Conservation (phyloP, 2,329 filamentous ascomycete genomes). For the Epichloe uncinata region DNA sequence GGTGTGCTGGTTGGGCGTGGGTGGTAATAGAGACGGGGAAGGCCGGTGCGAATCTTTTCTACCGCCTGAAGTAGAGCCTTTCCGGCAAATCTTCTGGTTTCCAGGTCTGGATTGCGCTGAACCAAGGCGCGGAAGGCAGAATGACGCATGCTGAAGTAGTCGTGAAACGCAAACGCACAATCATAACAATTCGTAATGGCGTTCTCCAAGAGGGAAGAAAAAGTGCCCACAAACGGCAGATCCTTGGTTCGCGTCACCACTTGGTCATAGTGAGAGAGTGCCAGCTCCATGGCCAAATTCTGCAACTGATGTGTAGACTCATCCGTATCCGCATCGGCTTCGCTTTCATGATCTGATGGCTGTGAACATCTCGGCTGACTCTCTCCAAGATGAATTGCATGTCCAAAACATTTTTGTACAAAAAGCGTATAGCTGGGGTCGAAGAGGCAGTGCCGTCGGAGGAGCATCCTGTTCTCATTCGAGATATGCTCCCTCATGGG, state of each 20-base stretch:
- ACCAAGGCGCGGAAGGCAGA: conserved; percentile 51
- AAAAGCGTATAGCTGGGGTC: conserved; percentile 60
- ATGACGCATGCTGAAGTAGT: conserved; percentile 44
- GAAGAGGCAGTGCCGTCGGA: conserved; percentile 68
- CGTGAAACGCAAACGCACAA: conserved; percentile 46
- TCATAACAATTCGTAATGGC: conserved; percentile 33
- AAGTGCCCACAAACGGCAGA: conserved; percentile 44
- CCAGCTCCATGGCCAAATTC: conserved; percentile 37
- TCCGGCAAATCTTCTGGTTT: conserved; percentile 40
- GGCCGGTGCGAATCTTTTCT: conserved; percentile 33
- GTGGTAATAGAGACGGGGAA: conserved; percentile 34
- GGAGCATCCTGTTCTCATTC: conserved; percentile 56
- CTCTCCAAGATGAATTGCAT: conserved; percentile 35
- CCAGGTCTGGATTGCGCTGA: conserved; percentile 42
- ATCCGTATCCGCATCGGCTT: neutral
- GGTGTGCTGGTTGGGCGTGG: neutral
- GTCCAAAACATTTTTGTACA: conserved; percentile 46
- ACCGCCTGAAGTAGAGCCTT: conserved; percentile 40
- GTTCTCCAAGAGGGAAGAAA: conserved; percentile 34
- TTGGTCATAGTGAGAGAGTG: conserved; percentile 59
- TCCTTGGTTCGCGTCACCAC: conserved; percentile 61
- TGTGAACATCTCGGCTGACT: neutral
- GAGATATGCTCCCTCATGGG: conserved; percentile 47
- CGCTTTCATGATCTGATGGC: conserved; percentile 1
- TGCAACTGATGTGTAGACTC: conserved; percentile 21